A percentile compares a stretch with the other conserved stretches of the same genome.
Conservation (phyloP, 768 basidiomycete genomes). For the Russula compacta region DNA sequence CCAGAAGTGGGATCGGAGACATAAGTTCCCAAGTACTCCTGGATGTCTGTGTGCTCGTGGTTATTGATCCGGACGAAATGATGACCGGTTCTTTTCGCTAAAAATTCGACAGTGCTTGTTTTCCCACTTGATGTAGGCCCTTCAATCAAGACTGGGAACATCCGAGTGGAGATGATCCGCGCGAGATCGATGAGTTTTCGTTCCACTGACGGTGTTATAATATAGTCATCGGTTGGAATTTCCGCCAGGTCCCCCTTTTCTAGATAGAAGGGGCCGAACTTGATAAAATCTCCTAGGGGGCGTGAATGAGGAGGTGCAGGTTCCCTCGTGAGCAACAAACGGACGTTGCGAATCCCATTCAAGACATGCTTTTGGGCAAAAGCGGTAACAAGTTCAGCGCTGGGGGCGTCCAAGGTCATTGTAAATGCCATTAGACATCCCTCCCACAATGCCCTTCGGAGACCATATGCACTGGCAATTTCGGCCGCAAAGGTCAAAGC, state of each 20-base stretch:
- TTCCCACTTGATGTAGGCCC: slow-evolving; percentile 97
- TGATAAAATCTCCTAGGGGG: slow-evolving; percentile 51
- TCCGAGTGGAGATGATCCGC: slow-evolving; percentile 76
- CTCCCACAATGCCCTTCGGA: slow-evolving; percentile 88
- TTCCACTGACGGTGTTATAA: slow-evolving; percentile 93
- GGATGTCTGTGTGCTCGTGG: slow-evolving; percentile 98
- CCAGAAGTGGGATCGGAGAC: slow-evolving; percentile 87
- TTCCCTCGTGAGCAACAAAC: slow-evolving; percentile 63
- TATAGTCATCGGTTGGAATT: slow-evolving; percentile 68
- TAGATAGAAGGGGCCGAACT: slow-evolving; percentile 88
- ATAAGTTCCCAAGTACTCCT: slow-evolving; percentile 96
- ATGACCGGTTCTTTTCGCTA: slow-evolving; percentile 89
- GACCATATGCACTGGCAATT: slow-evolving; percentile 61
- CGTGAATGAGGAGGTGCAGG: slow-evolving; percentile 45
- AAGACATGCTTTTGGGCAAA: slow-evolving; percentile 76
- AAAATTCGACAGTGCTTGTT: slow-evolving; percentile 93
- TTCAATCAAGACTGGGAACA: slow-evolving; percentile 93
- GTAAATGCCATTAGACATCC: slow-evolving; percentile 98
- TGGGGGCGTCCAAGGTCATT: slow-evolving; percentile 77
- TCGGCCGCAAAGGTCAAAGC: slow-evolving; percentile 87
- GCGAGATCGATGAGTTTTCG: slow-evolving; percentile 92
- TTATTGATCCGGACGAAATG: slow-evolving; percentile 98
- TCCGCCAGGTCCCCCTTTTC: slow-evolving; percentile 62
- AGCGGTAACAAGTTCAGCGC: slow-evolving; percentile 52
- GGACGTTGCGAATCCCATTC: slow-evolving; percentile 67